Evolutionary conservation across 73 alveolate species (phyloP), one percentile per base, ranked within the genome.

Genomic region (Tetrahymena thermophila): DNA sequence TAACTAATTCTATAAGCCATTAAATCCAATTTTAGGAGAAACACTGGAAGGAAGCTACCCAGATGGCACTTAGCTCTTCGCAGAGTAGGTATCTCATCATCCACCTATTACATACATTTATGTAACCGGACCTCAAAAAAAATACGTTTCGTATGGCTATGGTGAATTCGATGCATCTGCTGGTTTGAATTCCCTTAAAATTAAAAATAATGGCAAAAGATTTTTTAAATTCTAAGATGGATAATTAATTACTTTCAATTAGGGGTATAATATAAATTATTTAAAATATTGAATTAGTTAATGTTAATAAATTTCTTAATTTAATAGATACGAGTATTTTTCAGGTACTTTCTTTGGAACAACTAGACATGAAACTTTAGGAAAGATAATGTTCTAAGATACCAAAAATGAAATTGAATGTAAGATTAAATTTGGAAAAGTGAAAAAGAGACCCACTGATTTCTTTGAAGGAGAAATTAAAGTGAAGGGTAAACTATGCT

Each of bases 1-100:
- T 25, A 96, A 94, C 94, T 42, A 85, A 15, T 97, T 97, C 94
- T 97, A 96, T 94, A 97, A 97, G 94, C 99, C 99, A 9, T 85
- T 98, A 89, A 98, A 98, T 95, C 99, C 99, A n/a, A 96, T 98
- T 35, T 95, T 98, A 94, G 99, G 99, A 25, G 99, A 98, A 94
- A 98, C 99, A 19, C 97, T 96, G 94, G 97, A 96, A 95, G 98
- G 98, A 96, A 96, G 93, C 58, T 96, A 97, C 95, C 98, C 96
- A 93, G 99, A 98, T 96, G 99, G 99, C 34, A 96, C 99, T 15
- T 96, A 94, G 95, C 98, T 97, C 84, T 98, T 96, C 96, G 97
- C 97, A 50, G 99, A 98, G 94, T 98, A 98, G 95, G 98, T 99
- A 21, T 94, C 98, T 95, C 99, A 98, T 93, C 98, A 98, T 40